Conservation (phyloP, 2,329 filamentous ascomycete species). For the Penicillium crustosum region DNA sequence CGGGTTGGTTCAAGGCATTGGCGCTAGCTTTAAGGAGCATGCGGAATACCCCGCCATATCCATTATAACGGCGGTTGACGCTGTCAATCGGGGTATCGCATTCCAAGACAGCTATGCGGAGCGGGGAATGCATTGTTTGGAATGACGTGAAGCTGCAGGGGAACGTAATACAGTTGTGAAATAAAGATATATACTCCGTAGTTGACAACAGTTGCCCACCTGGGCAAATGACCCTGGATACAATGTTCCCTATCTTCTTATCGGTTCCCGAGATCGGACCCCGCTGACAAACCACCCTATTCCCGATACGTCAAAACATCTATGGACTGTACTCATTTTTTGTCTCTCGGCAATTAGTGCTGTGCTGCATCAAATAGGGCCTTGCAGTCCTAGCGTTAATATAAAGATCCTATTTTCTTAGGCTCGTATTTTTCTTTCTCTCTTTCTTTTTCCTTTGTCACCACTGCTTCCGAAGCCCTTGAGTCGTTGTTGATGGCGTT, state of each 20-base stretch:
- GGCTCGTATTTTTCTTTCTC: no score
- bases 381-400: background rate
- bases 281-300: background rate
- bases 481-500: background rate
- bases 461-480: background rate
- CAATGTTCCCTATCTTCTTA: background rate
- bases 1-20: conserved; percentile 42
- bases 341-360: background rate
- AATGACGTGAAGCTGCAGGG: background rate
- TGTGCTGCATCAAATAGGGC: background rate
- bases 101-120: conserved; percentile 85
- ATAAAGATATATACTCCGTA: background rate
- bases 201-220: background rate
- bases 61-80: conserved; percentile 64
- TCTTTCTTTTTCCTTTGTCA: background rate
- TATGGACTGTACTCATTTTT: background rate
- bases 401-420: background rate
- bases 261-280: background rate
- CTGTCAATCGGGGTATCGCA: conserved; percentile 73
- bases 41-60: conserved; percentile 71
- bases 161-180: background rate
- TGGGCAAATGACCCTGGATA: background rate
- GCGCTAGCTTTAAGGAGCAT: conserved; percentile 59
- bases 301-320: background rate
- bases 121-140: conserved; percentile 43